Base-by-base conservation (phyloP, 306 rosid species). In the Oemleria cerasiformis region DNA sequence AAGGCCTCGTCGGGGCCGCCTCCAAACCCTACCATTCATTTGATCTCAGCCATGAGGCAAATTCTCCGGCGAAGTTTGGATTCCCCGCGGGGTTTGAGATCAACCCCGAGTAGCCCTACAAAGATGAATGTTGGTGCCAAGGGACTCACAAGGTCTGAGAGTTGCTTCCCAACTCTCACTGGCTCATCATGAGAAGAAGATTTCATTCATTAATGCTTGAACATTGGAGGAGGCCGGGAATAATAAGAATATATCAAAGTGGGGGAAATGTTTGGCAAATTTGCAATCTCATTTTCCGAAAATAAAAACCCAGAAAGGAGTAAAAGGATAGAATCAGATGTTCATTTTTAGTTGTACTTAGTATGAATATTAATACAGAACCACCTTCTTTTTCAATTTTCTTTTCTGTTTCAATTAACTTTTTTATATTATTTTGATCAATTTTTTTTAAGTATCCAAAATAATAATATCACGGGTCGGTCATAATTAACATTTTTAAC, bases 1-100 rank as follows among this genome's bases (percentile, higher is more conserved):
- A 85, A 81, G 25, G 42, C 88, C 53, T 79, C 93, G 1, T 79
- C 93, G 0, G 88, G 86, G 6, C 98, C 98, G 43, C 96, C 96
- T 49, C 82, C 81, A 15, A 80, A 93, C 67, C 94, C 98, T 1
- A 68, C 97, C 5, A 74, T 80, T 38, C 94, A 84, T 82, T 83
- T 93, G 83, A 91, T 93, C 14, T 80, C 90, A 11, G 97, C 98
- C 23, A 79, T 93, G 96, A 91, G 89, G 68, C 97, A 91, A 66
- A 87, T 93, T 85, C 92, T 93, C 53, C 81, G 91, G 48, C 78
- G 86, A 62, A 91, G 87, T 80, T 81, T 93, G 81, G 95, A 90
- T 65, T 90, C 96, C 39, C 91, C 98, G 1, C 86, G 90, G 64
- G 85, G 54, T 8, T 13, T 85, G 56, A 80, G 90, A 76, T 88